Conservation (phyloP, 768 basidiomycete species). For the Calocera cornea region DNA sequence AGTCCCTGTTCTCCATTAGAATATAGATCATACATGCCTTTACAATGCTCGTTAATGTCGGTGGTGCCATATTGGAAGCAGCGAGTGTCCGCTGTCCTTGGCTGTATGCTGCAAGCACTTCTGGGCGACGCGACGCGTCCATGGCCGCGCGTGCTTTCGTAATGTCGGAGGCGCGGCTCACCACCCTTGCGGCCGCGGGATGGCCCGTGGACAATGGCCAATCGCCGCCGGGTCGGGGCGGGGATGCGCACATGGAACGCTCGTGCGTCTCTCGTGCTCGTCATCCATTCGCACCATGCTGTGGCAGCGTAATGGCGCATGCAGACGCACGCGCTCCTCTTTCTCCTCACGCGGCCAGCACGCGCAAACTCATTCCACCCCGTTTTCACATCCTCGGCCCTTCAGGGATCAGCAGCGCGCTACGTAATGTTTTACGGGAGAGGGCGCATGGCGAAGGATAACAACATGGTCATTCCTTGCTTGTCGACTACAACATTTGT, state of each 20-base stretch:
- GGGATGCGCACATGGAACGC: not conserved
- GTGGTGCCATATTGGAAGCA: conserved; percentile 1
- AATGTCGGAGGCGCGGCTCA: not conserved
- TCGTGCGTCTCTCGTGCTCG: not conserved
- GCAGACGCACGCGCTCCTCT: not conserved
- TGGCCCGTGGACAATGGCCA: not conserved
- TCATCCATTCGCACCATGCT: not conserved
- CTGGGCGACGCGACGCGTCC: conserved; percentile 1
- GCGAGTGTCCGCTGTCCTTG: not conserved
- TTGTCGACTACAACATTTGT: conserved; percentile 1
- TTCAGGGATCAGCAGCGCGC: not conserved
- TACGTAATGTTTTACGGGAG: not conserved
- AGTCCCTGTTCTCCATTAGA: not conserved
- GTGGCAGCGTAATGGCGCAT: not conserved
- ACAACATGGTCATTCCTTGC: not conserved
- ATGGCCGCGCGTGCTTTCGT: not conserved
- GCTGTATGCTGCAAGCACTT: not conserved
- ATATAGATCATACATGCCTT: not conserved
- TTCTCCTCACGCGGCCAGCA: not conserved
- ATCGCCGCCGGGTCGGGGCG: too few species aligned
- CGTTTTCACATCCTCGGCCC: not conserved
- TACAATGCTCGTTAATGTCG: conserved; percentile 3
- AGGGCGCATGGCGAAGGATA: not conserved
- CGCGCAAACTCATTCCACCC: not conserved
- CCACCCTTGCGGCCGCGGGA: too few species aligned